Evolutionary conservation across 2,329 filamentous ascomycete species (phyloP).

Genomic region (Atkinsonella texensis): DNA sequence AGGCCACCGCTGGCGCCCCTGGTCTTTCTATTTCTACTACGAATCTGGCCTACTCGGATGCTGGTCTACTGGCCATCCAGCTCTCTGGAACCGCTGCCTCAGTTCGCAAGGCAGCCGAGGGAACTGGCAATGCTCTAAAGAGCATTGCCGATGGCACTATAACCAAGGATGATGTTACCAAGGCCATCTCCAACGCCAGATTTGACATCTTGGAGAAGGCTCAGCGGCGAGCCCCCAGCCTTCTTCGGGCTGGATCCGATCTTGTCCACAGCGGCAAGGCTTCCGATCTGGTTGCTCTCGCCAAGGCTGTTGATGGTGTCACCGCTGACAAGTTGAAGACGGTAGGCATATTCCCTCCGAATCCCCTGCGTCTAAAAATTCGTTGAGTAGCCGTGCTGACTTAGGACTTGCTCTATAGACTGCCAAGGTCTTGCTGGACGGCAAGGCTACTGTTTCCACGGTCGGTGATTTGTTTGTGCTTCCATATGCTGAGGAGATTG

Average conservation of each 20-base stretch:
- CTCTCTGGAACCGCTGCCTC: constrained; percentile 63
- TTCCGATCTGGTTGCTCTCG: constrained; percentile 70
- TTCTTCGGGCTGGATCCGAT: constrained; percentile 75
- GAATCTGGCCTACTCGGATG: constrained; percentile 83
- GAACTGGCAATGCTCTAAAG: constrained; percentile 72
- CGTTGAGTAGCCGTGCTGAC: constrained; percentile 9
- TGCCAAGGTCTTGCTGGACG: constrained; percentile 76
- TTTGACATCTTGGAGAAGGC: constrained; percentile 78
- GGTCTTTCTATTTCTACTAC: constrained; percentile 59
- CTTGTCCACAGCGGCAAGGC: constrained; percentile 72
- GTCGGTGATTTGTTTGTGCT: constrained; percentile 87
- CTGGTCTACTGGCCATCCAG: constrained; percentile 77
- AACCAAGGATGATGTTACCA: constrained; percentile 75
- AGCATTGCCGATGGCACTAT: constrained; percentile 64
- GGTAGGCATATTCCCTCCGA: constrained; percentile 40
- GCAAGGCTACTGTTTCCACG: constrained; percentile 77
- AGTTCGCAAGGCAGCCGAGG: constrained; percentile 62
- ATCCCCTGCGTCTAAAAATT: not conserved
- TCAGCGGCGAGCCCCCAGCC: constrained; percentile 63
- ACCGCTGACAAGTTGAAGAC: constrained; percentile 74
- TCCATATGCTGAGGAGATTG: constrained; percentile 88
- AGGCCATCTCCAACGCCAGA: constrained; percentile 87
- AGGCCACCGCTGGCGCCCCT: constrained; percentile 56
- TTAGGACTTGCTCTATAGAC: constrained; percentile 46
- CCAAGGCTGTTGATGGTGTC: constrained; percentile 69